Conservation (phyloP, 345 rosid species). For the Orychophragmus violaceus region DNA sequence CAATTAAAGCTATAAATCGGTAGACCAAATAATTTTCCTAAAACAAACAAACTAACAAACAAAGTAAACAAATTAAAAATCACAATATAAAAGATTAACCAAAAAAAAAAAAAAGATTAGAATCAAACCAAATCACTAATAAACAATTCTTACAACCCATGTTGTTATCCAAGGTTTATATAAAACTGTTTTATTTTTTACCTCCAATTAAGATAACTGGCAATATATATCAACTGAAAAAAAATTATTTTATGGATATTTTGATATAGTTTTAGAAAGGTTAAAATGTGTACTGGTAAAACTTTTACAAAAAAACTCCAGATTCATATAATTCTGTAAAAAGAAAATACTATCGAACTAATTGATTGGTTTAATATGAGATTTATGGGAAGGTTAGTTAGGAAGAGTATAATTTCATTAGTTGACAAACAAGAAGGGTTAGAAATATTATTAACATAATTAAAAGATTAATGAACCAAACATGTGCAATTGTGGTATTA, state of each 20-base stretch:
- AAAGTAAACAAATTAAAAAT: too few species aligned
- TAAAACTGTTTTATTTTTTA: neutral
- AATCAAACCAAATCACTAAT: too few species aligned
- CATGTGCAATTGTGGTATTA: constrained; percentile 29
- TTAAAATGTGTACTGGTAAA: neutral
- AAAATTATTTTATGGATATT: neutral
- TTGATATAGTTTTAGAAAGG: neutral
- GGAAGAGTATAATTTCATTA: neutral
- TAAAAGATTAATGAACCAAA: constrained; percentile 18
- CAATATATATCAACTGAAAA: neutral
- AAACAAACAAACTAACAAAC: too few species aligned
- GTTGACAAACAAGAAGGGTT: constrained; percentile 11
- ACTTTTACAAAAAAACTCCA: too few species aligned
- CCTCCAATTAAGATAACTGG: too few species aligned
- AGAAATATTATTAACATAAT: neutral
- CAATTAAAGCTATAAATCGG: too few species aligned
- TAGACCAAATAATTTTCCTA: too few species aligned
- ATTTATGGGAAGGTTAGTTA: neutral
- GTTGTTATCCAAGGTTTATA: neutral
- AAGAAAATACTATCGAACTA: neutral
- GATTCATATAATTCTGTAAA: neutral
- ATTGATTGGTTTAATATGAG: neutral
- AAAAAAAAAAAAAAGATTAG: too few species aligned
- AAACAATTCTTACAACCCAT: too few species aligned
- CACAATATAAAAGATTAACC: too few species aligned